Evolutionary conservation across 2,329 filamentous ascomycete genomes (phyloP).

Genomic region (Huntiella moniliformis): DNA sequence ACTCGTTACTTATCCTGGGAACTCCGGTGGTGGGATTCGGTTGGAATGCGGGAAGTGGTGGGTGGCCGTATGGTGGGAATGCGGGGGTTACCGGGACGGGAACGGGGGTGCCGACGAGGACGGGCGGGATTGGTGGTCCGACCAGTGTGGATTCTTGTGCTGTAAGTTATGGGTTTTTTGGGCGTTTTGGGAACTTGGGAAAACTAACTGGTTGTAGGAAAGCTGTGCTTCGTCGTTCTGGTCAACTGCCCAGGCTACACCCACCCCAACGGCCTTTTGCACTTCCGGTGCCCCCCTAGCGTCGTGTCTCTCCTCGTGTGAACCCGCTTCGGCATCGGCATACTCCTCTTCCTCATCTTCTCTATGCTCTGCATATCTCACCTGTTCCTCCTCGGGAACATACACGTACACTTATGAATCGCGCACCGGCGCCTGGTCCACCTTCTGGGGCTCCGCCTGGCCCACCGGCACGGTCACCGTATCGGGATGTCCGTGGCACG

Average conservation of each 20-base stretch:
- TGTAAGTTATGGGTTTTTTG: constrained; percentile 10
- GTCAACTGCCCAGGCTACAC: constrained; percentile 14
- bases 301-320: constrained; percentile 14
- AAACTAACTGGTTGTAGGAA: constrained; percentile 6
- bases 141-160: constrained; percentile 8
- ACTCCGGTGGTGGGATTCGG: constrained; percentile 8
- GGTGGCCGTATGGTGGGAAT: constrained; percentile 9
- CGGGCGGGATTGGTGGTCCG: constrained; percentile 3
- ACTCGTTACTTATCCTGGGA: constrained; percentile 5
- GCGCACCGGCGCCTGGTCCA: constrained; percentile 10
- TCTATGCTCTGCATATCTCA: constrained; percentile 14
- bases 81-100: neutral
- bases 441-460: constrained; percentile 12
- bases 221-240: constrained; percentile 16
- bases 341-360: constrained; percentile 14
- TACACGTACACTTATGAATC: constrained; percentile 15
- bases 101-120: too few relatives aligned
- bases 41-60: constrained; percentile 7
- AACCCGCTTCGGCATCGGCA: constrained; percentile 11
- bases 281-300: constrained; percentile 11
- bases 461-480: constrained; percentile 14
- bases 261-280: constrained; percentile 14
- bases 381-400: constrained; percentile 14
- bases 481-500: constrained; percentile 16
- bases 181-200: neutral